Conservation (phyloP, 192 early-diverging fungal species). For the Phlyctochytrium arcticum region DNA sequence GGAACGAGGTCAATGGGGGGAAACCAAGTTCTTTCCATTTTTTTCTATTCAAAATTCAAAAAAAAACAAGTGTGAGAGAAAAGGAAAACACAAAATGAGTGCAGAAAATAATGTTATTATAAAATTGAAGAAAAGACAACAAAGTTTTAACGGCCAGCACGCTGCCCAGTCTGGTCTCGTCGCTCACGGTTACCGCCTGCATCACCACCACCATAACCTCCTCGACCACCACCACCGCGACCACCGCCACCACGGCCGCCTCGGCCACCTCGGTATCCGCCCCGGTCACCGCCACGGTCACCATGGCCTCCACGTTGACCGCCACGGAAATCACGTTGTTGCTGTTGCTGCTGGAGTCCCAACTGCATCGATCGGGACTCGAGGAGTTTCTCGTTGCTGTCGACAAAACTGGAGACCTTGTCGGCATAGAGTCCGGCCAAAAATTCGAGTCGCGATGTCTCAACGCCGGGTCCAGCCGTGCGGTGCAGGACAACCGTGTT, state of each 20-base stretch:
- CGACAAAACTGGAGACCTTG: slow-evolving; percentile 79
- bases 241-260: slow-evolving; percentile 4
- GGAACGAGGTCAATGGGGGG: too few relatives aligned
- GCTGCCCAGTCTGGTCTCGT: background rate
- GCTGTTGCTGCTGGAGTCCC: slow-evolving; percentile 31
- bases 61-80: too few relatives aligned
- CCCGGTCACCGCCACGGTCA: too few relatives aligned
- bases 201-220: slow-evolving; percentile 1
- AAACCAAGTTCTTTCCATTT: too few relatives aligned
- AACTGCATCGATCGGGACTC: slow-evolving; percentile 42
- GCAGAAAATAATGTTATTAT: too few relatives aligned
- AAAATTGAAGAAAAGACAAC: too few relatives aligned
- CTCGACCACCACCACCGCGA: too few relatives aligned
- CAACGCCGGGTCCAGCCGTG: too few relatives aligned
- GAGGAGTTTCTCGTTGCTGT: slow-evolving; percentile 85
- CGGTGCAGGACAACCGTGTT: slow-evolving; percentile 79
- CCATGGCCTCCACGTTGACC: too few relatives aligned
- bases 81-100: too few relatives aligned
- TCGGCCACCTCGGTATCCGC: background rate
- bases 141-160: too few relatives aligned
- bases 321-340: slow-evolving; percentile 17
- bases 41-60: too few relatives aligned
- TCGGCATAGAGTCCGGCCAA: slow-evolving; percentile 80
- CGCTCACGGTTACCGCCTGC: background rate
- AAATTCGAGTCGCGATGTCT: slow-evolving; percentile 71